These are phyloP conservation scores for Penicillium malachiteum DNA, from an alignment of 495 filamentous ascomycete species.

Conservation along the genomic window DNA sequence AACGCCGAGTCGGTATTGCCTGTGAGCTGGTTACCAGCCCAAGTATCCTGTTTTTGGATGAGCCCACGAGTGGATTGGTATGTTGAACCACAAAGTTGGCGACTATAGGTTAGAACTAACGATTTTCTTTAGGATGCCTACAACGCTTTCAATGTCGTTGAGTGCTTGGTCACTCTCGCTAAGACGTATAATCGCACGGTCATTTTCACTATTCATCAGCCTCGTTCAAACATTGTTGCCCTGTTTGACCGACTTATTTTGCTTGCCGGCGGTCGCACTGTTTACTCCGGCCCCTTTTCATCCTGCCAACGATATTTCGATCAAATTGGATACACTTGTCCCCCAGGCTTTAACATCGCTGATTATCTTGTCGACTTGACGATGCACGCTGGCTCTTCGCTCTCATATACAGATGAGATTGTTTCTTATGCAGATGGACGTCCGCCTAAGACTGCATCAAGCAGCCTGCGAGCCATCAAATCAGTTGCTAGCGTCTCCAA, in stretches of 20 bases:
- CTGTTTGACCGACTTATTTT: conserved; percentile 92
- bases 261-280: conserved; percentile 81
- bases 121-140: conserved; percentile 63
- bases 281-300: conserved; percentile 89
- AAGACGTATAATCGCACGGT: conserved; percentile 96
- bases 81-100: neutral
- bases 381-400: conserved; percentile 78
- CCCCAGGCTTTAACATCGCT: conserved; percentile 97
- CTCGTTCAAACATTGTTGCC: conserved; percentile 99
- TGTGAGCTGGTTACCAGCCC: conserved; percentile 97
- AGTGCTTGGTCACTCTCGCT: conserved; percentile 91
- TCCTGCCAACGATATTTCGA: conserved; percentile 93
- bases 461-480: conserved; percentile 86
- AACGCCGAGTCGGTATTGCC: conserved; percentile 92
- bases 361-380: conserved; percentile 97
- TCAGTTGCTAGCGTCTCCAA: conserved; percentile 81
- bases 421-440: conserved; percentile 42
- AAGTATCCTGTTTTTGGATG: conserved; percentile 94
- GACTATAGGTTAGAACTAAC: neutral
- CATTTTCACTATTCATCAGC: conserved; percentile 98
- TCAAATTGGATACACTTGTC: conserved; percentile 83
- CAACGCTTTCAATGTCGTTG: conserved; percentile 96
- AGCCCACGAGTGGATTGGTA: conserved; percentile 86
- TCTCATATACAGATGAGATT: conserved; percentile 58
- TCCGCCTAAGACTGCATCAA: conserved; percentile 69